Percentiles rank a stretch among this genome's conserved stretches.
Conservation (phyloP, 2,329 filamentous ascomycete species). For the Fusarium sp. region DNA sequence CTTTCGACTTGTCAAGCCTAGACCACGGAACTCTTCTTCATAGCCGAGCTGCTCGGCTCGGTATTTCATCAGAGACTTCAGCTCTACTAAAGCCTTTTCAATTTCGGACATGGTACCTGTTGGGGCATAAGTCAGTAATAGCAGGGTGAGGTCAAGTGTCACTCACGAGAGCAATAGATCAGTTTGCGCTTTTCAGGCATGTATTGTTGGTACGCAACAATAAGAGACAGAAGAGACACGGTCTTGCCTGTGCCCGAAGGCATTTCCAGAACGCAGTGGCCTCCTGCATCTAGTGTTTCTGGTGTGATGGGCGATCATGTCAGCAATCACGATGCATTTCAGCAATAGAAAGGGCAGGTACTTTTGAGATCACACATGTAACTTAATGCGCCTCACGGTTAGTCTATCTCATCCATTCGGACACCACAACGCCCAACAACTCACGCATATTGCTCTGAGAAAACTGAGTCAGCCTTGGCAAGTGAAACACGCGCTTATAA, state of each 20-base stretch:
- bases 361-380: slow-evolving; percentile 69
- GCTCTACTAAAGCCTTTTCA: slow-evolving; percentile 92
- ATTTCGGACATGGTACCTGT: slow-evolving; percentile 97
- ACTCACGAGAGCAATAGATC: slow-evolving; percentile 91
- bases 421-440: slow-evolving; percentile 25
- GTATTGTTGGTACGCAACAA: slow-evolving; percentile 95
- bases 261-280: slow-evolving; percentile 98
- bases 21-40: slow-evolving; percentile 90
- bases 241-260: slow-evolving; percentile 98
- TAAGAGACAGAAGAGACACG: slow-evolving; percentile 91
- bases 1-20: slow-evolving; percentile 95
- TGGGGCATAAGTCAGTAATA: not conserved
- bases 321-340: not conserved
- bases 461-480: not conserved
- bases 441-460: slow-evolving; percentile 64
- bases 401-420: not conserved
- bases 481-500: not conserved
- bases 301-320: not conserved
- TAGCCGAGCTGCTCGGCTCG: slow-evolving; percentile 87
- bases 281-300: slow-evolving; percentile 88
- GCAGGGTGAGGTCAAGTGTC: not conserved
- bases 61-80: slow-evolving; percentile 95
- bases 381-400: slow-evolving; percentile 42
- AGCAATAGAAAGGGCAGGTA: slow-evolving; percentile 36
- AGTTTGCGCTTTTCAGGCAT: slow-evolving; percentile 94